Percentiles rank a stretch among this genome's conserved stretches.
Conservation (phyloP, 192 early-diverging fungal genomes). For the Coemansia sp. region DNA sequence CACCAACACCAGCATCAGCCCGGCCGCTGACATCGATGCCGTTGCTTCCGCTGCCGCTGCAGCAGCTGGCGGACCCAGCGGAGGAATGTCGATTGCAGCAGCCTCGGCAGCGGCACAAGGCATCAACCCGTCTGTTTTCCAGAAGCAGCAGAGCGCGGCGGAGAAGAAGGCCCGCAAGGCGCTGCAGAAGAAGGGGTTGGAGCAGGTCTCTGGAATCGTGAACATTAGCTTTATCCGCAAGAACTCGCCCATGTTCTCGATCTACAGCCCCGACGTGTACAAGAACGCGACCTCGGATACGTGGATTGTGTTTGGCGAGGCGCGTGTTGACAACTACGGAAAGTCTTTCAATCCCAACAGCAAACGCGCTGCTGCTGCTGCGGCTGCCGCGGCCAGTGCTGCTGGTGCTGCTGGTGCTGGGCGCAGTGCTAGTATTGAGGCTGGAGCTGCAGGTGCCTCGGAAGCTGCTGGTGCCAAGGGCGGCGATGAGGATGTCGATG, state of each 20-base stretch:
- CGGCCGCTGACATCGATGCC: background rate
- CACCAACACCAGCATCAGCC: background rate
- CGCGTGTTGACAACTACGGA: conserved; percentile 81
- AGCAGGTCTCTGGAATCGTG: conserved; percentile 80
- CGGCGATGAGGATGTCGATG: conserved; percentile 78
- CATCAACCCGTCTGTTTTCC: conserved; percentile 22
- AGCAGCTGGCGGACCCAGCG: conserved; percentile 6
- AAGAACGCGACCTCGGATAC: conserved; percentile 85
- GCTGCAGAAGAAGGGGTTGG: conserved; percentile 86
- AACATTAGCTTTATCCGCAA: conserved; percentile 88
- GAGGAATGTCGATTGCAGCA: conserved; percentile 20
- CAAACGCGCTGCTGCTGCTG: conserved; percentile 58
- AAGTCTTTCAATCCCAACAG: conserved; percentile 63
- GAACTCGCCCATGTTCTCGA: conserved; percentile 80
- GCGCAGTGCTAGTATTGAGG: conserved; percentile 39
- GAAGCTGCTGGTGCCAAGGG: conserved; percentile 37
- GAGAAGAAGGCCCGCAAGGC: conserved; percentile 99
- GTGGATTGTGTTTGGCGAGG: conserved; percentile 97
- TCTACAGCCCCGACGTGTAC: conserved; percentile 91
- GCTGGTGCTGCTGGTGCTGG: conserved; percentile 42
- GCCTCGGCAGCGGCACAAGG: conserved; percentile 36
- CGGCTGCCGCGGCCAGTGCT: conserved; percentile 39
- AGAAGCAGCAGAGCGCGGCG: conserved; percentile 69
- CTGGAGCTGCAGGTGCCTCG: conserved; percentile 15
- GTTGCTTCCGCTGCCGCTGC: conserved; percentile 9